Evolutionary conservation across 495 filamentous ascomycete genomes (phyloP).

Genomic region (Thozetella sp.): DNA sequence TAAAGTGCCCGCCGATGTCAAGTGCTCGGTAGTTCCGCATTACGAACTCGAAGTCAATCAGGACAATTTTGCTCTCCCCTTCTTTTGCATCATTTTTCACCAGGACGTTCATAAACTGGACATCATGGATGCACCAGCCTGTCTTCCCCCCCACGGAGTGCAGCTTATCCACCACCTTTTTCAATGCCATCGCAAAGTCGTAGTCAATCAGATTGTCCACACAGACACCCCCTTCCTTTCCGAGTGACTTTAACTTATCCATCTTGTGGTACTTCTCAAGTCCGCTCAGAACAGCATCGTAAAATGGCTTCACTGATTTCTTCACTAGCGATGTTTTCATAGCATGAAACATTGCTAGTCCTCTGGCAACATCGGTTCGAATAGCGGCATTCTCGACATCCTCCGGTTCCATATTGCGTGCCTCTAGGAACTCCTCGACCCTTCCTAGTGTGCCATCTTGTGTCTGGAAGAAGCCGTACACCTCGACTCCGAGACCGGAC

Average conservation of each 20-base stretch:
- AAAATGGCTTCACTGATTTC: constrained; percentile 18
- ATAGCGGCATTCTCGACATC: constrained; percentile 29
- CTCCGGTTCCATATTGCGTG: constrained; percentile 25
- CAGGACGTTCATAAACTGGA: constrained; percentile 33
- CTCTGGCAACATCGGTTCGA: constrained; percentile 27
- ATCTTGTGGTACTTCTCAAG: constrained; percentile 21
- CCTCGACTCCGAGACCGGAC: constrained; percentile 25
- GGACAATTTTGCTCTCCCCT: constrained; percentile 23
- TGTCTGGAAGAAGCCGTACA: constrained; percentile 29
- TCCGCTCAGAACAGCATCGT: constrained; percentile 16
- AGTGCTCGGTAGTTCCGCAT: constrained; percentile 32
- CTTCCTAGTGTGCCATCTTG: constrained; percentile 26
- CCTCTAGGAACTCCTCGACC: constrained; percentile 29
- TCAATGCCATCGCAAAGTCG: constrained; percentile 19
- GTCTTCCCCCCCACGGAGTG: constrained; percentile 21
- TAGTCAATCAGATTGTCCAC: constrained; percentile 26
- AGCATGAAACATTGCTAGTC: constrained; percentile 20
- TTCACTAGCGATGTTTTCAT: constrained; percentile 17
- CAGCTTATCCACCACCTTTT: constrained; percentile 18
- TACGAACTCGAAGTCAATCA: constrained; percentile 35
- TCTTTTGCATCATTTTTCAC: constrained; percentile 22
- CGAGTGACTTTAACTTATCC: constrained; percentile 27
- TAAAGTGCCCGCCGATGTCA: constrained; percentile 34
- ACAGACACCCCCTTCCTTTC: constrained; percentile 23
- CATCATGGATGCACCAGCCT: constrained; percentile 33